Conservation (phyloP, 192 early-diverging fungal genomes). For the Coemansia sp. region DNA sequence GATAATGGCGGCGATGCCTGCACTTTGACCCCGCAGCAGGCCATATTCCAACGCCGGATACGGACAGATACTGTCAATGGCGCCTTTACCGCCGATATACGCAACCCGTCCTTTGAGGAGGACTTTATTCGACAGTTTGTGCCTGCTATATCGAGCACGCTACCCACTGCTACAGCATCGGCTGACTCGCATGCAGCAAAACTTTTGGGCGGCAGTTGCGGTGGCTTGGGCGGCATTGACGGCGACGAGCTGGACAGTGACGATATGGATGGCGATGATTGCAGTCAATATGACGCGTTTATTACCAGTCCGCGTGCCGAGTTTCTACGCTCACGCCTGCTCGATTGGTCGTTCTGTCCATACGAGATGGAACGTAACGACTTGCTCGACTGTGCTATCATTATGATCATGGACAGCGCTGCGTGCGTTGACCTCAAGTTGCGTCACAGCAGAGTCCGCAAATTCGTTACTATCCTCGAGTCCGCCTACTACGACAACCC, state of each 20-base stretch:
- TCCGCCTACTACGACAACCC: constrained; percentile 71
- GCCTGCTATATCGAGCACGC: constrained; percentile 46
- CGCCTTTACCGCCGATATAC: constrained; percentile 42
- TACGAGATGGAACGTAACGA: constrained; percentile 67
- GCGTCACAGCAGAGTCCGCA: constrained; percentile 58
- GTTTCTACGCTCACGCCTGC: constrained; percentile 60
- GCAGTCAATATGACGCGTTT: constrained; percentile 22
- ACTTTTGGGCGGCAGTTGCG: constrained; percentile 4
- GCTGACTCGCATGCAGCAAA: not conserved
- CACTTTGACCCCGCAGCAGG: constrained; percentile 34
- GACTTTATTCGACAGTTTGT: constrained; percentile 61
- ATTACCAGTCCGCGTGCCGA: constrained; percentile 39
- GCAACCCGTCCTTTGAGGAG: constrained; percentile 54
- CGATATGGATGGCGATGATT: constrained; percentile 20
- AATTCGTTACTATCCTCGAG: constrained; percentile 53
- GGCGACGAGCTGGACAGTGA: constrained; percentile 22
- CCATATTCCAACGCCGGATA: constrained; percentile 55
- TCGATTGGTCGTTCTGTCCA: constrained; percentile 76
- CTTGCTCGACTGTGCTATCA: constrained; percentile 67
- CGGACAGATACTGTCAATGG: constrained; percentile 45
- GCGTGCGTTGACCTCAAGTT: constrained; percentile 63
- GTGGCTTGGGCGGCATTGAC: not conserved
- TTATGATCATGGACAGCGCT: constrained; percentile 73
- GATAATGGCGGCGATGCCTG: constrained; percentile 20
- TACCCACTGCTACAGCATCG: constrained; percentile 14